Percentiles rank a stretch among this genome's conserved stretches.
These are phyloP conservation scores for Stenogyne calaminthoides DNA, from an alignment of 305 asterid species.

Conservation along the genomic window DNA sequence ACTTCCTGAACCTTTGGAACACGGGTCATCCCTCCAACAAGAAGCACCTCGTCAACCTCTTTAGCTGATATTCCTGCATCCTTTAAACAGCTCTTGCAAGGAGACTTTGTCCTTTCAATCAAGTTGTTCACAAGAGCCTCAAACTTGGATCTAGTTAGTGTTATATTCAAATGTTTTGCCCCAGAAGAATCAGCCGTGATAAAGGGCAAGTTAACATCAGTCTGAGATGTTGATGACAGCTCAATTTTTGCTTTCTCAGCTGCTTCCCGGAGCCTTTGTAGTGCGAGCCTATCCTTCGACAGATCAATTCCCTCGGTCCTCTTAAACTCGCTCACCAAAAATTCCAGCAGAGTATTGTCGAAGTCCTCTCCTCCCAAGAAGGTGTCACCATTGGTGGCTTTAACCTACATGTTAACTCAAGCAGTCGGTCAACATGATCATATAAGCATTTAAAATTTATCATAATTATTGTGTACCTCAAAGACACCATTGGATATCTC, in stretches of 20 bases:
- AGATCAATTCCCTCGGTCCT: constrained; percentile 52
- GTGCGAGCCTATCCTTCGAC: constrained; percentile 55
- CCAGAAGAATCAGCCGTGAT: constrained; percentile 64
- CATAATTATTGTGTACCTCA: constrained; percentile 38
- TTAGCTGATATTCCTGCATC: constrained; percentile 57
- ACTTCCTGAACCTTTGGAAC: constrained; percentile 63
- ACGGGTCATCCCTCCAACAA: constrained; percentile 68
- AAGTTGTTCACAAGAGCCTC: constrained; percentile 52
- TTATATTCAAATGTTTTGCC: constrained; percentile 56
- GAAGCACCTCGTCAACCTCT: constrained; percentile 60
- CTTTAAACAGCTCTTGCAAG: constrained; percentile 57
- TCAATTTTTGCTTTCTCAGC: constrained; percentile 63
- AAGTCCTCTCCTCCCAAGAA: constrained; percentile 66
- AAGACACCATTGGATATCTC: constrained; percentile 65
- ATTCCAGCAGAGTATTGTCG: constrained; percentile 53
- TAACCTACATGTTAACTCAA: constrained; percentile 40
- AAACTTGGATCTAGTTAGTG: constrained; percentile 57
- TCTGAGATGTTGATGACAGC: constrained; percentile 60
- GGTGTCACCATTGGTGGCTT: constrained; percentile 66
- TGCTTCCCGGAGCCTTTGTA: constrained; percentile 65
- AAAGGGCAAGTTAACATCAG: constrained; percentile 58
- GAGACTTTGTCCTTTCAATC: constrained; percentile 52
- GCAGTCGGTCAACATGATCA: not conserved
- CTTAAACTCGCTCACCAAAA: constrained; percentile 49
- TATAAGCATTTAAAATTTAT: not conserved